Evolutionary conservation across 1,139 yeast species (phyloP), one percentile per base, ranked within the genome.

Genomic region (Pichia sp.): DNA sequence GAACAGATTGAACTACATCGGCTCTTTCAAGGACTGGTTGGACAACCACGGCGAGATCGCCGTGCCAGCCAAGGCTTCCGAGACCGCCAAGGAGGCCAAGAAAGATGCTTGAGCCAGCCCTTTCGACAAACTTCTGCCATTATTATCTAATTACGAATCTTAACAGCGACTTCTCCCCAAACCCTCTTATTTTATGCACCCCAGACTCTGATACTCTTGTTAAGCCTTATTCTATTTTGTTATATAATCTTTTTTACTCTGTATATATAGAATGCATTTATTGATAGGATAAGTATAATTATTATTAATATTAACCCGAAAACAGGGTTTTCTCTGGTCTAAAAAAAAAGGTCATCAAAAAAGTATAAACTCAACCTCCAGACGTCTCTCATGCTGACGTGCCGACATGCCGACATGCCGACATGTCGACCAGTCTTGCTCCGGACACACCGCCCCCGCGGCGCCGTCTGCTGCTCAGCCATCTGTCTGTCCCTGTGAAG

Each of bases 11-110:
- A 84, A 86, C 66, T 87, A 92, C 71, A 73, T 78, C 43, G 98
- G 98, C 7, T 87, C 96, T 8, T 88, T 83, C 71, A 84, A 81
- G 65, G 97, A 92, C 70, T 92, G 98, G 98, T 73, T 81, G 46
- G 60, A 56, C 23, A 50, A 66, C 42, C 56, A 62, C 19, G 70
- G 70, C 45, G 57, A 61, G 38, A 56, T 67, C 54, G 73, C 77
- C 53, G 74, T 80, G 57, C 82, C 79, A 63, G 68, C 49, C 15
- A 46, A 46, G 49, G 31, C 29, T 2, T 26, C 29, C 16, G 19
- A 41, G 26, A 16, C 26, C 26, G 29, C 31, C 31, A 26, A 26
- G 8, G 19, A 38, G 16, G 16, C 41, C 13, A 38, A 38, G 41
- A 38, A 38, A 5, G 41, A 38, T n/a, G 41, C 41, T 16, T 38